These are phyloP conservation scores for Juglanconis juglandina DNA, from an alignment of 2,329 filamentous ascomycete genomes.

Conservation along the genomic window DNA sequence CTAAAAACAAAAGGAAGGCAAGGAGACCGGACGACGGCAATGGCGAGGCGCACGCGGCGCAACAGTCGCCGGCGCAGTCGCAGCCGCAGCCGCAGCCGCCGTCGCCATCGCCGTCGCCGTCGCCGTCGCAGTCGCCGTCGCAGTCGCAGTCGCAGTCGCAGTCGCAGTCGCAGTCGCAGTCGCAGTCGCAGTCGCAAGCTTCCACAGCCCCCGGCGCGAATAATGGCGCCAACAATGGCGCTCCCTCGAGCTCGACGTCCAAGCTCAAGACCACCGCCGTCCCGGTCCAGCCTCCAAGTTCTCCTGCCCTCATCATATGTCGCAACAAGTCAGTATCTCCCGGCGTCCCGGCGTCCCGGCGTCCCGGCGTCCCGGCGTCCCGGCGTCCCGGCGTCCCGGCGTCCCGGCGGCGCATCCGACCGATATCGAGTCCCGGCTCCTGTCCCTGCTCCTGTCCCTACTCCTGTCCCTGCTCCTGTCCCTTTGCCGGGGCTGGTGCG, in stretches of 20 bases:
- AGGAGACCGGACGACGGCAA: constrained; percentile 24
- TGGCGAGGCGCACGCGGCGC: constrained; percentile 19
- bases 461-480: neutral
- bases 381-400: neutral
- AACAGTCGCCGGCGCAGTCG: neutral
- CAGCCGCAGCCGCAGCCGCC: neutral
- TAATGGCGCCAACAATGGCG: neutral
- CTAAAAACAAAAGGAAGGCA: constrained; percentile 46
- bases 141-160: neutral
- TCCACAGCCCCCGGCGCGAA: neutral
- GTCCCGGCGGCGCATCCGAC: neutral
- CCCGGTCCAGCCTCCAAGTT: constrained; percentile 30
- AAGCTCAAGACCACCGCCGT: constrained; percentile 22
- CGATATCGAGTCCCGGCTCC: neutral
- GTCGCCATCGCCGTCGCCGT: neutral
- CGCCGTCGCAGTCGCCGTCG: neutral
- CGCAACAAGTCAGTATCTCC: constrained; percentile 61
- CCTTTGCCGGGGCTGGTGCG: neutral
- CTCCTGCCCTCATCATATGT: constrained; percentile 57
- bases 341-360: neutral
- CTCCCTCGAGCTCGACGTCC: constrained; percentile 7
- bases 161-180: neutral
- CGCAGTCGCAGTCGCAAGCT: neutral
- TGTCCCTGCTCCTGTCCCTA: neutral
- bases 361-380: neutral